Evolutionary conservation across 208 protist species (phyloP), one percentile per base, ranked within the genome.

Genomic region (Phytomonas sp.): DNA sequence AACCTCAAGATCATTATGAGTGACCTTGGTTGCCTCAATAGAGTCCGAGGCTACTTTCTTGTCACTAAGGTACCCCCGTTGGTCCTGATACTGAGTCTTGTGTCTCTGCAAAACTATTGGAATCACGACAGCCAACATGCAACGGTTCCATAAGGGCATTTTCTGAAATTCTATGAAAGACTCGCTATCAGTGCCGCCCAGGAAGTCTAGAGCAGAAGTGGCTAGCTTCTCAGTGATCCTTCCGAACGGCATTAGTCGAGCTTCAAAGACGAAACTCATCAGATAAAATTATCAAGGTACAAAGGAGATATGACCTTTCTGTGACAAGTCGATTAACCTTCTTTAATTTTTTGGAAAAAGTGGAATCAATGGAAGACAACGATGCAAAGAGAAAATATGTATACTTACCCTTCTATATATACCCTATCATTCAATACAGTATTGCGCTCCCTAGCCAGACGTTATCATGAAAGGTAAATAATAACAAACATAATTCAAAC

Each of bases 221-320:
- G 20, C 33, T 51, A 51, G 40, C 30, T 37, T 66, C 31, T 83
- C 80, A 26, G 62, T 70, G 67, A 85, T 68, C 53, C 33, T 28
- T 13, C 70, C 73, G 66, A 94, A 89, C 29, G 84, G 85, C 40
- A 94, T 65, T n/a, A 70, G 53, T 29, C 78, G 70, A 17, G 86
- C 86, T 67, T 92, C 86, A 70, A 92, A 92, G 0, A 94, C 89
- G 71, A 89, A 89, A 0, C 81, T 74, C 82, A 92, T 91, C 30
- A 5, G 30, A 17, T 29, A 26, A 28, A 9, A 0, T 15, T 56
- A 68, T 51, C 13, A 37, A 71, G 61, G 33, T 20, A 31, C 31
- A 51, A 51, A 51, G n/a, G n/a, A 51, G 4, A 51, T 51, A 17
- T 51, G 2, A 51, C 40, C 40, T 51, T 51, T 51, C 9, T 40